A percentile compares a stretch with the other conserved stretches of the same genome.
These are phyloP conservation scores for Scheffersomyces cryptocercus DNA, from an alignment of 1,139 yeast species.

Conservation along the genomic window DNA sequence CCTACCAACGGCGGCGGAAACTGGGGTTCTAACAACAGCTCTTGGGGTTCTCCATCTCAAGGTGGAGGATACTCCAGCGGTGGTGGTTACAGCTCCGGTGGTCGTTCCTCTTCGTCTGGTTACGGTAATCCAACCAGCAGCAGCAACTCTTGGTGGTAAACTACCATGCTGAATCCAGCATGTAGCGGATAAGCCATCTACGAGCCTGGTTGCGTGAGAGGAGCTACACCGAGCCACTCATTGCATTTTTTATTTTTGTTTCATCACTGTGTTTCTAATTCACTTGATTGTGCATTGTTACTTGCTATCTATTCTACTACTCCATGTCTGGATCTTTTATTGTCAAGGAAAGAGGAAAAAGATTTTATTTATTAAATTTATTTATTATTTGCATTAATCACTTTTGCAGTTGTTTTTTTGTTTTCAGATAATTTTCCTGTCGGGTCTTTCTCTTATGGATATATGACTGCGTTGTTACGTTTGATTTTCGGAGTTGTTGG, in stretches of 20 bases:
- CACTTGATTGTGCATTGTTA: conserved; percentile 17
- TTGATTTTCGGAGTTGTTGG: too few relatives aligned
- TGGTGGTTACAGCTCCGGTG: conserved; percentile 23
- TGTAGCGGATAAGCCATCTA: too few relatives aligned
- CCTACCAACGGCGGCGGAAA: conserved; percentile 30
- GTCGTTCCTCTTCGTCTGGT: conserved; percentile 19
- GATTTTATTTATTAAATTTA: conserved; percentile 13
- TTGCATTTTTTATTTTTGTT: conserved; percentile 3
- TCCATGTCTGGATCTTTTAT: conserved; percentile 34
- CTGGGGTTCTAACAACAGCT: conserved; percentile 25
- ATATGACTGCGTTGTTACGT: neutral
- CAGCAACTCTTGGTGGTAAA: conserved; percentile 44
- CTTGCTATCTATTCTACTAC: conserved; percentile 9
- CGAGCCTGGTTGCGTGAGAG: too few relatives aligned
- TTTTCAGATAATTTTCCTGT: neutral
- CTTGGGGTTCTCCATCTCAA: conserved; percentile 12
- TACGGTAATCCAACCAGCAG: conserved; percentile 38
- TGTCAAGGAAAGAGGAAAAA: conserved; percentile 16
- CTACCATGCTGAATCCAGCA: neutral
- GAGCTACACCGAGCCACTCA: too few relatives aligned
- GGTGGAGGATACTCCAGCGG: conserved; percentile 12
- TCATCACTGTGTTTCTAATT: conserved; percentile 9
- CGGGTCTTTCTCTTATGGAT: neutral
- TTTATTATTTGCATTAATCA: conserved; percentile 22
- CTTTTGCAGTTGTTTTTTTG: conserved; percentile 10